Evolutionary conservation across 805 yeast genomes (phyloP), one percentile per base, ranked within the genome.

Genomic region (Starmerella tilneyi): DNA sequence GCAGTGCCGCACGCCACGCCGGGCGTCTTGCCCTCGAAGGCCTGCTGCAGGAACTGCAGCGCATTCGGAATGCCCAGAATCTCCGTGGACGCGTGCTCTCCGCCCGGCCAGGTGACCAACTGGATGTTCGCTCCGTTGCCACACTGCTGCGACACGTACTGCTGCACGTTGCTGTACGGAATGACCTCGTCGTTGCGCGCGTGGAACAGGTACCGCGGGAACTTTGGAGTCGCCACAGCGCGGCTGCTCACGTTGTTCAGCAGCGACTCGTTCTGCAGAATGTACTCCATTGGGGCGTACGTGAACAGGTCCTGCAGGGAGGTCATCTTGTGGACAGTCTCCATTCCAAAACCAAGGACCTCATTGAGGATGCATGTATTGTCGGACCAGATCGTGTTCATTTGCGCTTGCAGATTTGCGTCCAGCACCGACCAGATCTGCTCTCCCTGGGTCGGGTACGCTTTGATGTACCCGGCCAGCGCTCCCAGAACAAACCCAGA

Each of bases 401-500:
- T 20, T 3, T 20, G 37, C 26, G 32, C 30, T 33, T 47, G 33
- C 22, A 49, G 32, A 17, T 21, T 32, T 16, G 31, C 41, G 23
- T 52, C 36, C 17, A 31, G 3, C 12, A 26, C 28, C 9, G 45
- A 23, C 45, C 41, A 32, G 13, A 34, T n/a, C 4, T 28, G 34
- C 17, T 50, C 47, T n/a, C 41, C 23, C 16, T 35, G 29, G 11
- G 39, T 48, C 4, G 56, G 53, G 35, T 56, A 54, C 29, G 51
- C 56, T 21, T 33, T 23, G 20, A 54, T 50, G 6, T 56, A 38
- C 15, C 61, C 61, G 23, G 44, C 32, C 22, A 55, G 16, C 1
- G 57, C 57, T 8, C 51, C 54, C 20, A 56, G 51, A 11, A 53
- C 45, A 37, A 53, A 56, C 9, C 60, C 61, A 12, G 58, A 47